These are phyloP conservation scores for Cucumis cinereus DNA, from an alignment of 306 rosid genomes.

Conservation along the genomic window DNA sequence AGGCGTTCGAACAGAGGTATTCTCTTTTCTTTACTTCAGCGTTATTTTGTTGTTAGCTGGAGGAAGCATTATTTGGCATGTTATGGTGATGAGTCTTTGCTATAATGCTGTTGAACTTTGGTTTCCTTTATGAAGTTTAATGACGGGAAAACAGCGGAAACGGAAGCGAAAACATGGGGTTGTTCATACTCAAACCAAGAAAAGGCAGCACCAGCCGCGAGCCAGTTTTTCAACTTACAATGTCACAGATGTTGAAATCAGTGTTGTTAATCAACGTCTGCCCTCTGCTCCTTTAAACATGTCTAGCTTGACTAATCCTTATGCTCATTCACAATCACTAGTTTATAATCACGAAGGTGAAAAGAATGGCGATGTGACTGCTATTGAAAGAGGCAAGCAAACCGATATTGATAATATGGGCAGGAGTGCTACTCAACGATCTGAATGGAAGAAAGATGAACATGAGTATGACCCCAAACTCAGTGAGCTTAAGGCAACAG, in stretches of 20 bases:
- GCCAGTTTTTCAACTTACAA: slow-evolving; percentile 34
- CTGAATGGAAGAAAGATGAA: slow-evolving; percentile 17
- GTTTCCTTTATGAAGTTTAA: slow-evolving; percentile 32
- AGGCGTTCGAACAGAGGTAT: slow-evolving; percentile 74
- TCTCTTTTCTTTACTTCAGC: background rate
- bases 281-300: slow-evolving; percentile 29
- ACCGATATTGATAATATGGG: slow-evolving; percentile 19
- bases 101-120: slow-evolving; percentile 6
- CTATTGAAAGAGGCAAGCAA: slow-evolving; percentile 12
- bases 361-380: slow-evolving; percentile 15
- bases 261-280: slow-evolving; percentile 18
- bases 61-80: background rate
- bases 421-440: slow-evolving; percentile 11
- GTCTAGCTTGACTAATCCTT: slow-evolving; percentile 13
- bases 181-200: slow-evolving; percentile 43
- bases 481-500: slow-evolving; percentile 54
- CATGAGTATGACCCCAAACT: slow-evolving; percentile 63
- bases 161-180: slow-evolving; percentile 49
- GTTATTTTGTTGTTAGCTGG: background rate
- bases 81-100: background rate
- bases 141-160: slow-evolving; percentile 37
- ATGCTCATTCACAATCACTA: slow-evolving; percentile 31
- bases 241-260: slow-evolving; percentile 29
- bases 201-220: slow-evolving; percentile 59
- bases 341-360: slow-evolving; percentile 27